These are phyloP conservation scores for Fusarium secorum DNA, from an alignment of 2,329 filamentous ascomycete genomes.

Conservation along the genomic window DNA sequence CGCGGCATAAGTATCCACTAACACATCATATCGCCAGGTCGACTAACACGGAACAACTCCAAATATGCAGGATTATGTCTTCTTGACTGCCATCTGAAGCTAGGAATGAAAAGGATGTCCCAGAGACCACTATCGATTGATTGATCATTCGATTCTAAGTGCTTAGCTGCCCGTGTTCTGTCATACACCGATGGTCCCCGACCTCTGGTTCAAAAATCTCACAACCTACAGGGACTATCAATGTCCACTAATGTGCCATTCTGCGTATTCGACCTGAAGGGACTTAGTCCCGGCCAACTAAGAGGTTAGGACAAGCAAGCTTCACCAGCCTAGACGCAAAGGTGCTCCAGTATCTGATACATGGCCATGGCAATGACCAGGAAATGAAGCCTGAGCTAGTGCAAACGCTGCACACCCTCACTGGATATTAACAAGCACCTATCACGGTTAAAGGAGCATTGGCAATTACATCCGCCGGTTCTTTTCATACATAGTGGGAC, in stretches of 20 bases:
- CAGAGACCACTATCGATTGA: no score
- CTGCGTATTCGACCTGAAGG: background rate
- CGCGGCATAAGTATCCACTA: slow-evolving; percentile 1
- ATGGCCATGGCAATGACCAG: background rate
- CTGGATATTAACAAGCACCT: background rate
- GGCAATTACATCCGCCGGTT: background rate
- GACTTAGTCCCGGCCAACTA: background rate
- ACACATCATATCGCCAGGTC: background rate
- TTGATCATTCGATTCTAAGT: background rate
- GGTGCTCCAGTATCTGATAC: background rate
- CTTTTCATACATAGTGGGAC: background rate
- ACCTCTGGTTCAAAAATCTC: background rate
- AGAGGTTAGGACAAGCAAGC: background rate
- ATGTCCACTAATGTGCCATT: background rate
- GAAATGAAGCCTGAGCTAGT: background rate
- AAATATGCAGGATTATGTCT: background rate
- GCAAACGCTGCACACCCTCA: slow-evolving; percentile 12
- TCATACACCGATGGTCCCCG: background rate
- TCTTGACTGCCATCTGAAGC: background rate
- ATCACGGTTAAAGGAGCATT: background rate
- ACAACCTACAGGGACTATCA: background rate
- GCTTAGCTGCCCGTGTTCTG: background rate
- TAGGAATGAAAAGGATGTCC: background rate
- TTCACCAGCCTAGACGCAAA: background rate
- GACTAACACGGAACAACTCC: background rate